Base-by-base conservation (phyloP, 2,329 filamentous ascomycete species). In the Verticillium longisporum region DNA sequence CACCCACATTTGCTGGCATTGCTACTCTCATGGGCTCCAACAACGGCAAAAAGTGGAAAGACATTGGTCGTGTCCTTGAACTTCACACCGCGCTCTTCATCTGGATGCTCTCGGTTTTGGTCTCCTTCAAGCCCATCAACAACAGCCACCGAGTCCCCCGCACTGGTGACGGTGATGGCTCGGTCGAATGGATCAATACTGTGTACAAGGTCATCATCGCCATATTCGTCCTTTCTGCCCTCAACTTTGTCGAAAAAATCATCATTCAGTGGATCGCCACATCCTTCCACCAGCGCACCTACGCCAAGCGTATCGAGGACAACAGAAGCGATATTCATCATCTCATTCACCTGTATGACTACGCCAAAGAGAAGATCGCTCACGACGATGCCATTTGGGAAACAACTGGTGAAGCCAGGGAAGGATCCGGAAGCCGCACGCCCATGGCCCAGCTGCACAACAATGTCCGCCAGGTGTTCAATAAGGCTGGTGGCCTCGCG, bases 261-360 rank as follows among this genome's bases (percentile, higher is more conserved):
- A 84, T 96, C 66, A 96, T 97, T 60, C 93, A 97, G 71, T 88
- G 96, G 76, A 96, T 98, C 67, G 93, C 94, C 36, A 93, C 93
- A 61, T 92, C 89, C 64, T 98, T 98, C 75, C 94, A 98, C 72
- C 80, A 91, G 61, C 85, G 94, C 55, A 97, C 94, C 0, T 98
- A 98, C 69, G 88, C 91, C 31, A 91, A 94, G 67, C 83, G 94
- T 15, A 97, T 97, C 68, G 91, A 95, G 64, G 83, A 94, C 73
- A 96, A 97, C 79, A 96, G 96, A 72, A 92, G 93, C 65, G 90
- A 96, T 70, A 92, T 97, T 61, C 86, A 75, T 11, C 81, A 80
- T 60, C 73, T 85, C 11, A 78, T 84, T 33, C 73, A 77, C 54
- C 75, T 85, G 0, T 85, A 81, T 65, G 87, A 92, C 45, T 88